A percentile compares a stretch with the other conserved stretches of the same genome.
phyloP scores from a whole-genome alignment of 2,329 filamentous ascomycete genomes.

The Claviceps sp. region DNA sequence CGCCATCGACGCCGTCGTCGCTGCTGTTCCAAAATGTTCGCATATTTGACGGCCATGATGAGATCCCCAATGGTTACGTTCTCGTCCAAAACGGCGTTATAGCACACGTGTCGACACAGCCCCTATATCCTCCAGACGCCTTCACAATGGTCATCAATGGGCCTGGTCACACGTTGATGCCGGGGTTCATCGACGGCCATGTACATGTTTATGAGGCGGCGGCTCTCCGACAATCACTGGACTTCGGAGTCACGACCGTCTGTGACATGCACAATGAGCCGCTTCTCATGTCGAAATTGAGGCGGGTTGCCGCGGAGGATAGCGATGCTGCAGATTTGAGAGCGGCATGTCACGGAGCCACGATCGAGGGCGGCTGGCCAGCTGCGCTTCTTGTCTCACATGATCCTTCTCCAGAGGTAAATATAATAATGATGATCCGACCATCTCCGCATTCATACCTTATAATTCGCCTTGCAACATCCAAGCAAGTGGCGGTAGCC shows the following conservation, averaged over 20 bases:
- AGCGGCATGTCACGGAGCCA: constrained; percentile 32
- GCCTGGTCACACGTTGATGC: constrained; percentile 32
- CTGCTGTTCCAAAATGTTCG: constrained; percentile 18
- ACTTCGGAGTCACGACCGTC: constrained; percentile 38
- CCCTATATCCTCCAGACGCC: constrained; percentile 8
- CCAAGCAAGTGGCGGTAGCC: too few species aligned
- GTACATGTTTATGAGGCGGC: constrained; percentile 31
- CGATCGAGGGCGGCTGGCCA: constrained; percentile 40
- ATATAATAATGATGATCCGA: too few species aligned
- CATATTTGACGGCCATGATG: constrained; percentile 31
- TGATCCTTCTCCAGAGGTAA: constrained; percentile 5
- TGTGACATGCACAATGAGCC: constrained; percentile 34
- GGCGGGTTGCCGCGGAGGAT: constrained; percentile 11
- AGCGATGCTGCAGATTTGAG: constrained; percentile 32
- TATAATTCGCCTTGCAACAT: background rate
- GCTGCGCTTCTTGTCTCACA: constrained; percentile 2
- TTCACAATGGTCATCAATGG: constrained; percentile 21
- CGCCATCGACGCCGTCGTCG: constrained; percentile 2
- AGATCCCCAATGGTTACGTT: constrained; percentile 25
- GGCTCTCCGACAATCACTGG: constrained; percentile 26
- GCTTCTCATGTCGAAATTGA: constrained; percentile 17
- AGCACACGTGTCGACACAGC: constrained; percentile 10
- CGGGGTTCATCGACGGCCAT: constrained; percentile 37
- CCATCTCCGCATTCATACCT: background rate
- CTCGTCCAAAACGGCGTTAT: constrained; percentile 28